These are phyloP conservation scores for Pyricularia grisea DNA, from an alignment of 2,329 filamentous ascomycete species.

Conservation along the genomic window DNA sequence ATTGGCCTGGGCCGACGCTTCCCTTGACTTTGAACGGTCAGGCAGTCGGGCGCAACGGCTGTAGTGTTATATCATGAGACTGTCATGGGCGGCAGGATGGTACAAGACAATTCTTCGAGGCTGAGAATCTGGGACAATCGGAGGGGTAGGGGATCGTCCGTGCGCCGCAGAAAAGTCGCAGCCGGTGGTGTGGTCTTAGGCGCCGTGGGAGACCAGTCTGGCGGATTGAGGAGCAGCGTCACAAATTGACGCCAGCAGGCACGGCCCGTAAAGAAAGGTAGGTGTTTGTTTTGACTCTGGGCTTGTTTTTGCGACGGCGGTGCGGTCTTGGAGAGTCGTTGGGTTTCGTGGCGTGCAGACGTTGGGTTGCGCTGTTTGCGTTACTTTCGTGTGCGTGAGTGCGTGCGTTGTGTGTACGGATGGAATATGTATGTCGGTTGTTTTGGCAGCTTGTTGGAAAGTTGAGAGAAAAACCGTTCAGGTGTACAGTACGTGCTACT, in stretches of 20 bases:
- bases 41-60: neutral
- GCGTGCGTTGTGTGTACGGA: neutral
- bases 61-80: neutral
- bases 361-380: neutral
- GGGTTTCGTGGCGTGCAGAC: neutral
- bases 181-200: neutral
- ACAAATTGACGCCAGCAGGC: neutral
- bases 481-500: neutral
- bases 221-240: neutral
- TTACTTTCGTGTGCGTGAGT: neutral
- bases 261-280: neutral
- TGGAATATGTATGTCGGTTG: neutral
- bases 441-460: neutral
- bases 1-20: slow-evolving; percentile 10
- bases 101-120: neutral
- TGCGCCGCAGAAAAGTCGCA: neutral
- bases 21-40: slow-evolving; percentile 1
- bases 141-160: neutral
- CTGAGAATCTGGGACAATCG: neutral
- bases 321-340: neutral
- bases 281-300: neutral
- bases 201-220: neutral
- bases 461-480: neutral
- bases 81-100: slow-evolving; percentile 1
- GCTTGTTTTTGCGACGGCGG: neutral